A percentile compares a stretch with the other conserved stretches of the same genome.
These are phyloP conservation scores for Penicillium robsamsonii DNA, from an alignment of 495 filamentous ascomycete genomes.

Conservation along the genomic window DNA sequence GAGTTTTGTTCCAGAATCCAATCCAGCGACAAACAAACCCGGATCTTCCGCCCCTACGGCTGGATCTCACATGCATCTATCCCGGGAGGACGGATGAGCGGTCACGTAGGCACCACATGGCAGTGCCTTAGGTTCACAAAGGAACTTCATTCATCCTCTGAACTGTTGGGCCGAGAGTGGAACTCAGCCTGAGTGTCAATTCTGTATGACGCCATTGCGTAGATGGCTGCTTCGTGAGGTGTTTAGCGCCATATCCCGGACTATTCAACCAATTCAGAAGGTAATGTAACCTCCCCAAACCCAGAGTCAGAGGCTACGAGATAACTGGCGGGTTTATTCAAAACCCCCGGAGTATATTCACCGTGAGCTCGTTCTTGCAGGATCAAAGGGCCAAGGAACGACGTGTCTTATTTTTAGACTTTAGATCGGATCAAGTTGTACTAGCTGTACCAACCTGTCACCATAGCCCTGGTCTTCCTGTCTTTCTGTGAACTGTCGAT, in stretches of 20 bases:
- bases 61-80: conserved; percentile 14
- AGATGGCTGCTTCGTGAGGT: background rate
- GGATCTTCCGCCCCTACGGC: conserved; percentile 6
- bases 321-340: background rate
- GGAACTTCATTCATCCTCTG: background rate
- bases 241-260: background rate
- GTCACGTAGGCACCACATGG: conserved; percentile 3
- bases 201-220: background rate
- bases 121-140: conserved; percentile 1
- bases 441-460: background rate
- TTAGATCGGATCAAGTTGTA: background rate
- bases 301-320: background rate
- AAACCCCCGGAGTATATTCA: conserved; percentile 8
- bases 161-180: background rate
- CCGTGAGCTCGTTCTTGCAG: background rate
- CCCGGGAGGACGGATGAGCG: background rate
- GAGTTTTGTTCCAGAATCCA: background rate
- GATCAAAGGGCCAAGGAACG: background rate
- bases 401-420: conserved; percentile 11
- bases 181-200: conserved; percentile 1
- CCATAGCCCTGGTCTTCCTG: background rate
- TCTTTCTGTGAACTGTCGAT: background rate
- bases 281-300: conserved; percentile 1
- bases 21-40: conserved; percentile 9
- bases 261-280: background rate